Evolutionary conservation across 225 moss, liverwort and hornwort species (phyloP), one percentile per base, ranked within the genome.

Genomic region (Thuidium tamariscinum): DNA sequence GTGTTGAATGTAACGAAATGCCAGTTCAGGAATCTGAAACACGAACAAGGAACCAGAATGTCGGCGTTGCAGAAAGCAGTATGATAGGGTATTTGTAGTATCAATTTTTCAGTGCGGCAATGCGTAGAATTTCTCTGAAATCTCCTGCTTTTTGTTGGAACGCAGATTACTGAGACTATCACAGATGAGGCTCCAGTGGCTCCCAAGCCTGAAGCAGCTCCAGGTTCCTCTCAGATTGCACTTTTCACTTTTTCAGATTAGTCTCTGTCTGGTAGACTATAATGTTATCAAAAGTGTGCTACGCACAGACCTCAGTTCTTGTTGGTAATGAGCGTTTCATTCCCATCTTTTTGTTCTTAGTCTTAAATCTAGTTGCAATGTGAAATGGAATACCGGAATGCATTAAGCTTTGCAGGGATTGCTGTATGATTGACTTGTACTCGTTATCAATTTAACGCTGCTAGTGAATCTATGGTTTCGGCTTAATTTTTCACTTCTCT

Each of bases 161-260:
- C 42, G 21, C 87, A 94, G 93, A 54, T 92, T 59, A 91, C 91
- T 12, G 93, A 94, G 91, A 91, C 91, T 34, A 94, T 94, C 85
- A 91, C 92, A 84, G 93, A 94, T 74, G 93, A 94, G 59, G 52
- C 74, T 46, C 88, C 89, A 77, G 88, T 71, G 63, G 89, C 89
- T 88, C 87, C 87, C 42, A 94, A 92, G 86, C 74, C 88, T 82
- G 93, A 94, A 83, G 75, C 70, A 77, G 86, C 82, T 84, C 93
- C 91, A 91, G 93, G 93, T 94, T 55, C 84, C 77, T 82, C 48
- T 78, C 62, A 69, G 39, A 83, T 79, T 52, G 49, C 61, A 67
- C 85, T 62, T 79, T 29, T 49, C 49, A 21, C 48, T 59, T n/a
- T 59, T n/a, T n/a, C n/a, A n/a, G n/a, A n/a, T n/a, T n/a, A n/a